Conservation (phyloP, 805 yeast species). For the Sugiyamaella lignohabitans region DNA sequence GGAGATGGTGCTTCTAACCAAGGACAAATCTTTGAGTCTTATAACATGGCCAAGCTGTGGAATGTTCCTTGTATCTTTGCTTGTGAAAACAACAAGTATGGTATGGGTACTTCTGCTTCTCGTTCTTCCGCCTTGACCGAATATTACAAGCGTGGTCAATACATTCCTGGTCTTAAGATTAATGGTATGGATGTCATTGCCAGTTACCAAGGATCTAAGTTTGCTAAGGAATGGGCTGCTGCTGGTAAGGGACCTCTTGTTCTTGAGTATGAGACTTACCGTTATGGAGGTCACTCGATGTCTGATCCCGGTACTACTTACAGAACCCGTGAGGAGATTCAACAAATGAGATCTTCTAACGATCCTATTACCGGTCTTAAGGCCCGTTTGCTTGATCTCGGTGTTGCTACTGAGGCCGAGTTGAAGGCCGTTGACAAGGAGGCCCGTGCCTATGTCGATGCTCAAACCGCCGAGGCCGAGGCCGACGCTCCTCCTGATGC, state of each 20-base stretch:
- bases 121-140: constrained; percentile 96
- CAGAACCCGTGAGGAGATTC: constrained; percentile 99
- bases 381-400: constrained; percentile 72
- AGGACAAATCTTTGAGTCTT: constrained; percentile 97
- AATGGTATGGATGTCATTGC: constrained; percentile 99
- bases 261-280: constrained; percentile 94
- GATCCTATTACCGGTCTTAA: constrained; percentile 97
- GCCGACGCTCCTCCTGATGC: constrained; percentile 94
- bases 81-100: constrained; percentile 98
- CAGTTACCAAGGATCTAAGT: constrained; percentile 89
- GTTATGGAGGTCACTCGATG: constrained; percentile 99
- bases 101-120: constrained; percentile 98
- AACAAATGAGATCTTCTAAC: constrained; percentile 97
- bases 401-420: constrained; percentile 89
- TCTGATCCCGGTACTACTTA: constrained; percentile 99
- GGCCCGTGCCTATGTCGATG: constrained; percentile 92
- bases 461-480: constrained; percentile 91
- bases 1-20: constrained; percentile 99
- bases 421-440: constrained; percentile 91
- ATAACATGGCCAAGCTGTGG: constrained; percentile 99
- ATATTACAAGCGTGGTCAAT: constrained; percentile 98
- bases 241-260: constrained; percentile 95
- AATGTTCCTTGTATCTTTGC: constrained; percentile 89
- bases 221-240: constrained; percentile 93
- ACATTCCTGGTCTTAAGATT: constrained; percentile 96